Evolutionary conservation across 2,329 filamentous ascomycete genomes (phyloP).

Genomic region (Sporothrix euskadiensis): DNA sequence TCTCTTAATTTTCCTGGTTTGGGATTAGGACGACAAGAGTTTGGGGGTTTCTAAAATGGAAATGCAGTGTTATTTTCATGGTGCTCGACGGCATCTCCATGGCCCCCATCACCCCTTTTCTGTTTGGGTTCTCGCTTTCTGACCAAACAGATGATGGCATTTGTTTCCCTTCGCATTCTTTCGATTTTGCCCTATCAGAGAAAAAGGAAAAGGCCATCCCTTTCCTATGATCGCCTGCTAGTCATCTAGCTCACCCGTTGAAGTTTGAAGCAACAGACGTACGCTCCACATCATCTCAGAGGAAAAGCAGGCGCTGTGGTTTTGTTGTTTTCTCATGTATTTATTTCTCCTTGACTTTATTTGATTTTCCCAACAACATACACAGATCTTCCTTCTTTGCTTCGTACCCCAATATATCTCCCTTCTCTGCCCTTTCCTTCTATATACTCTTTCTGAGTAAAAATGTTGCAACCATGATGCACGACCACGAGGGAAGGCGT

Average conservation of each 20-base stretch:
- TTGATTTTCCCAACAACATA: not conserved
- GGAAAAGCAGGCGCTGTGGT: not conserved
- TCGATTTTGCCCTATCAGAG: not conserved
- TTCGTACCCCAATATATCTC: not conserved
- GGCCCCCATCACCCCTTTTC: not conserved
- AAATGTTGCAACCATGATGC: conserved; percentile 2
- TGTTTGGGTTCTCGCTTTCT: not conserved
- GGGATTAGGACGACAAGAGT: not conserved
- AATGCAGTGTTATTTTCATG: not conserved
- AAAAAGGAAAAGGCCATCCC: not conserved
- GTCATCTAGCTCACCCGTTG: conserved; percentile 1
- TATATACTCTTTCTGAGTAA: not conserved
- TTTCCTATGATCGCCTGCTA: conserved; percentile 14
- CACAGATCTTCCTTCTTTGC: not conserved
- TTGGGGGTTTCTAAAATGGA: not conserved
- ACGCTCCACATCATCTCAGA: not conserved
- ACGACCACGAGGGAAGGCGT: not conserved
- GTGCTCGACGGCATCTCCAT: not conserved
- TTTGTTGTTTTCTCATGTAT: not conserved
- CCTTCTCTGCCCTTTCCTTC: not conserved
- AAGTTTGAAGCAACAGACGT: not conserved
- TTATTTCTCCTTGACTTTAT: not conserved
- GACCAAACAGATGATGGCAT: not conserved
- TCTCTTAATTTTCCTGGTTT: conserved; percentile 13
- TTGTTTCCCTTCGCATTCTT: not conserved